phyloP scores from a whole-genome alignment of 331 rosid species.

The Erythrophleum ivorense region DNA sequence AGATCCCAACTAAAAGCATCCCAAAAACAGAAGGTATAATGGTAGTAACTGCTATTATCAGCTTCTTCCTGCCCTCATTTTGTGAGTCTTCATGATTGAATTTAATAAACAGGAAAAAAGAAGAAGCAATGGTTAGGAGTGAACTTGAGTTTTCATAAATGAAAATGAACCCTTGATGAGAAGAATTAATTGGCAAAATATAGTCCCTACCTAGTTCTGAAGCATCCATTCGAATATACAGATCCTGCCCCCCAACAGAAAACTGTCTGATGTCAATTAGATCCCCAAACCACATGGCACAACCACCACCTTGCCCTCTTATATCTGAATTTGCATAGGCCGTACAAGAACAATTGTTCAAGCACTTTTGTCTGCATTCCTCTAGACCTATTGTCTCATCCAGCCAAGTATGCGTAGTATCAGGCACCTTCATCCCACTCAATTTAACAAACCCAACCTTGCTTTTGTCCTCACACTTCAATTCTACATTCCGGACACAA shows the following conservation, averaged over 20 bases:
- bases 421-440: slow-evolving; percentile 56
- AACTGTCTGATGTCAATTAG: slow-evolving; percentile 50
- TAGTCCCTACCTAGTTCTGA: slow-evolving; percentile 30
- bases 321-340: slow-evolving; percentile 61
- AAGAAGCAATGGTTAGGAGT: neutral
- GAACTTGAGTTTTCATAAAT: neutral
- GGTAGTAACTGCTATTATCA: slow-evolving; percentile 16
- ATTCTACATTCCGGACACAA: slow-evolving; percentile 43
- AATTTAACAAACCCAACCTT: slow-evolving; percentile 43
- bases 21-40: slow-evolving; percentile 28
- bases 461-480: slow-evolving; percentile 37
- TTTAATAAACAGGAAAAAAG: neutral
- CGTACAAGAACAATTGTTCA: slow-evolving; percentile 60
- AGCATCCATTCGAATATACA: slow-evolving; percentile 35
- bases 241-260: slow-evolving; percentile 43
- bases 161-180: no score
- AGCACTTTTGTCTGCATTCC: slow-evolving; percentile 53
- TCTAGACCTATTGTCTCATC: slow-evolving; percentile 40
- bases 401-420: slow-evolving; percentile 40
- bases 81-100: neutral
- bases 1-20: slow-evolving; percentile 16
- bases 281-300: slow-evolving; percentile 58
- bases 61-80: slow-evolving; percentile 13
- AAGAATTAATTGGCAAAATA: neutral
- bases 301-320: slow-evolving; percentile 58